Evolutionary conservation across 202 grass and related monocot genomes (phyloP).

Genomic region (Elaeis oleifera): DNA sequence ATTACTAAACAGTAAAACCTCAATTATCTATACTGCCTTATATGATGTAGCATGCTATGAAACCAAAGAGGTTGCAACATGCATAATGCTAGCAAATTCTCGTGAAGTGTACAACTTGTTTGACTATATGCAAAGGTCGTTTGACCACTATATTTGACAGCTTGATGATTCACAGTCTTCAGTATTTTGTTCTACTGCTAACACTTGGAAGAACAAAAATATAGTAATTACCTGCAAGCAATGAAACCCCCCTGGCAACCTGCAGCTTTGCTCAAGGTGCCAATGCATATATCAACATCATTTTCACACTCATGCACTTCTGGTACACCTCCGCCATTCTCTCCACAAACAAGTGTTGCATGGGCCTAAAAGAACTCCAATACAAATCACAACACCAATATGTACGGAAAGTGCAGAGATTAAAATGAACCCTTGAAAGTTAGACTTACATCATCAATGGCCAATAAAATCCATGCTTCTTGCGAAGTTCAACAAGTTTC

Average conservation of each 20-base stretch:
- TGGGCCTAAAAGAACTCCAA: conserved; percentile 48
- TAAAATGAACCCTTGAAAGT: conserved; percentile 2
- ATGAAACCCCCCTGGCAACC: conserved; percentile 90
- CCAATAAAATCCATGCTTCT: conserved; percentile 72
- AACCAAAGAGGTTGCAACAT: too few relatives aligned
- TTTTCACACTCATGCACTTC: conserved; percentile 73
- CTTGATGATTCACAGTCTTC: too few relatives aligned
- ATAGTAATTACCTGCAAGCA: conserved; percentile 57
- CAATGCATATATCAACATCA: conserved; percentile 79
- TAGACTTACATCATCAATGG: conserved; percentile 81
- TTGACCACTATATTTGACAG: too few relatives aligned
- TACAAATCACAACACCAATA: not conserved
- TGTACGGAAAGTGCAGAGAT: not conserved
- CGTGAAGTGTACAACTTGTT: too few relatives aligned
- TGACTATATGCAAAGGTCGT: too few relatives aligned
- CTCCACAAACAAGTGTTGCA: conserved; percentile 84
- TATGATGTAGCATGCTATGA: too few relatives aligned
- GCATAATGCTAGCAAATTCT: too few relatives aligned
- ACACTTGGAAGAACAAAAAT: not conserved
- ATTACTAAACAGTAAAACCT: too few relatives aligned
- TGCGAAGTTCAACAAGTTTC: conserved; percentile 57
- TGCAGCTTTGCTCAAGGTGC: conserved; percentile 79
- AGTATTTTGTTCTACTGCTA: too few relatives aligned
- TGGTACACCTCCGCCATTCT: conserved; percentile 65
- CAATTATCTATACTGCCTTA: too few relatives aligned